Evolutionary conservation across 2,329 filamentous ascomycete genomes (phyloP).

Genomic region (Fusarium sacchari): DNA sequence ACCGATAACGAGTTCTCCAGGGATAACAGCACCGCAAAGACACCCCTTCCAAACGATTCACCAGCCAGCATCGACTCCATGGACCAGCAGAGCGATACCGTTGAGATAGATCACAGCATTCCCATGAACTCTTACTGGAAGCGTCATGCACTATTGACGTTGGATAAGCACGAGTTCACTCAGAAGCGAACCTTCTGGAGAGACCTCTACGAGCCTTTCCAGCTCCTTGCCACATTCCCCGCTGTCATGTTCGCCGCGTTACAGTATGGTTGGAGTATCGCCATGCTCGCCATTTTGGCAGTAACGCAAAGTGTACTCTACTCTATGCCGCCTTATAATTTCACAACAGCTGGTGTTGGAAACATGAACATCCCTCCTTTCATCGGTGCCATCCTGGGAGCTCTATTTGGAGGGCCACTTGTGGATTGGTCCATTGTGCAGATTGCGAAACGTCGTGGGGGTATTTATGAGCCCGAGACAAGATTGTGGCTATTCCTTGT

Average conservation of each 20-base stretch:
- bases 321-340: slow-evolving; percentile 19
- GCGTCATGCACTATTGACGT: slow-evolving; percentile 13
- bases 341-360: slow-evolving; percentile 22
- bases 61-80: neutral
- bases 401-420: slow-evolving; percentile 18
- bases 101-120: slow-evolving; percentile 8
- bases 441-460: slow-evolving; percentile 20
- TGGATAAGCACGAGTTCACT: slow-evolving; percentile 5
- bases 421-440: slow-evolving; percentile 26
- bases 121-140: slow-evolving; percentile 18
- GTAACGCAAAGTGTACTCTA: slow-evolving; percentile 21
- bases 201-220: slow-evolving; percentile 20
- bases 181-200: neutral
- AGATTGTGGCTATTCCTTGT: slow-evolving; percentile 30
- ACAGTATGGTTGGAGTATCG: slow-evolving; percentile 23
- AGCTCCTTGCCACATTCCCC: slow-evolving; percentile 1
- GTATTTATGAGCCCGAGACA: slow-evolving; percentile 35
- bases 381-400: slow-evolving; percentile 19
- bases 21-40: neutral
- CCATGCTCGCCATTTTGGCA: slow-evolving; percentile 32
- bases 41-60: neutral
- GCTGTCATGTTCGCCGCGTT: slow-evolving; percentile 11
- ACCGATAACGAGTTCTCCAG: neutral
- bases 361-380: slow-evolving; percentile 37
- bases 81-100: neutral